Conservation (phyloP, 2,329 filamentous ascomycete species). For the Diaporthe sp. region DNA sequence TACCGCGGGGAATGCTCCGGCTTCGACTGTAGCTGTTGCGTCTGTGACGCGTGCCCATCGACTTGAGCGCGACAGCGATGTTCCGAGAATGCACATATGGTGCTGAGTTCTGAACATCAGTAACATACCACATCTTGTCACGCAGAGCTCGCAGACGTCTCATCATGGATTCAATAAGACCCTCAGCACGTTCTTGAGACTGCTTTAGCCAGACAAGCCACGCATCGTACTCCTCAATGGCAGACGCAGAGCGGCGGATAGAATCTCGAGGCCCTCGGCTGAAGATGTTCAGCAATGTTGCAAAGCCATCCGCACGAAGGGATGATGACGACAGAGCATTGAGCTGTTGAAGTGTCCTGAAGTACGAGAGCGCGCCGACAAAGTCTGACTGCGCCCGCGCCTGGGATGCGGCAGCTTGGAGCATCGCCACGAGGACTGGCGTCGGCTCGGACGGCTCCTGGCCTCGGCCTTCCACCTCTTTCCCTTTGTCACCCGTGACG, state of each 20-base stretch:
- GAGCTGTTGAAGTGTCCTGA: constrained; percentile 84
- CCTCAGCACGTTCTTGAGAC: constrained; percentile 83
- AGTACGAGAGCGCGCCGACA: constrained; percentile 86
- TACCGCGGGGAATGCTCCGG: constrained; percentile 57
- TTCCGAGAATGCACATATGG: constrained; percentile 90
- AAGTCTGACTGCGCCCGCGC: constrained; percentile 86
- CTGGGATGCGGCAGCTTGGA: constrained; percentile 81
- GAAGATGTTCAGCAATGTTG: constrained; percentile 80
- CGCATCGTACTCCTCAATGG: constrained; percentile 83
- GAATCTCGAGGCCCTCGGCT: constrained; percentile 78
- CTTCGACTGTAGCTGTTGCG: constrained; percentile 66
- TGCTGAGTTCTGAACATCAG: constrained; percentile 90
- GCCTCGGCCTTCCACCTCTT: constrained; percentile 49
- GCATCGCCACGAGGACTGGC: constrained; percentile 76
- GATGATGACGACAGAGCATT: constrained; percentile 72
- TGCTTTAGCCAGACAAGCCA: constrained; percentile 89
- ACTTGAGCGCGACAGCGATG: constrained; percentile 88
- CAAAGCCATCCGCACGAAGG: constrained; percentile 76
- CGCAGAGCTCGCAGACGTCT: constrained; percentile 80
- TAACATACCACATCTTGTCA: constrained; percentile 99
- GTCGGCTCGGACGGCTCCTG: constrained; percentile 58
- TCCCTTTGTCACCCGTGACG: constrained; percentile 45
- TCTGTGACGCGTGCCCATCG: constrained; percentile 81
- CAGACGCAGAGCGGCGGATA: constrained; percentile 77
- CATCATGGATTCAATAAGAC: constrained; percentile 81